A percentile compares a stretch with the other conserved stretches of the same genome.
Conservation (phyloP, 2,329 filamentous ascomycete species). For the Aspergillus versicolor region DNA sequence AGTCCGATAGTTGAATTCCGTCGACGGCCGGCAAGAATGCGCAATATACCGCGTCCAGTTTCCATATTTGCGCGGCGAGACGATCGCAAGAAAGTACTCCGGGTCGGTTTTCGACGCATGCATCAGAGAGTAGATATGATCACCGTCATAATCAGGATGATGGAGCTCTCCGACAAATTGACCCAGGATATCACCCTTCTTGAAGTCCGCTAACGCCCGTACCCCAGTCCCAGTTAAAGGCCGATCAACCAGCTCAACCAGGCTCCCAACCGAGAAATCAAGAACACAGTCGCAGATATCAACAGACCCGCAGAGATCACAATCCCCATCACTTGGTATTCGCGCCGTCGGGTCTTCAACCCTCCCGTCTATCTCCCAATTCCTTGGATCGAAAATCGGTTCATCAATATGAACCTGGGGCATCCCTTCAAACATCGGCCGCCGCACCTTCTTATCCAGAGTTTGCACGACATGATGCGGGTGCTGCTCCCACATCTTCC, state of each 20-base stretch:
- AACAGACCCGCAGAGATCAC: slow-evolving; percentile 17
- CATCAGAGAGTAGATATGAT: slow-evolving; percentile 21
- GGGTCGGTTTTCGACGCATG: background rate
- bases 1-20: slow-evolving; percentile 16
- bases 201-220: slow-evolving; percentile 27
- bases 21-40: slow-evolving; percentile 34
- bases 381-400: slow-evolving; percentile 9
- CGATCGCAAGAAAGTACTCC: slow-evolving; percentile 1
- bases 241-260: slow-evolving; percentile 34
- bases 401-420: slow-evolving; percentile 18
- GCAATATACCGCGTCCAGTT: slow-evolving; percentile 40
- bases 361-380: background rate
- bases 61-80: slow-evolving; percentile 24
- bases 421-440: slow-evolving; percentile 8
- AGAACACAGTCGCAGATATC: slow-evolving; percentile 23
- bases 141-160: background rate
- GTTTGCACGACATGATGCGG: slow-evolving; percentile 16
- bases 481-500: slow-evolving; percentile 12
- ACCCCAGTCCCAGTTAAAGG: slow-evolving; percentile 30
- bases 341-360: slow-evolving; percentile 18
- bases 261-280: slow-evolving; percentile 12
- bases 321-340: slow-evolving; percentile 14
- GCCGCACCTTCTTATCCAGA: background rate
- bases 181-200: slow-evolving; percentile 19
- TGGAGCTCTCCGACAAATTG: slow-evolving; percentile 23